Base-by-base conservation (phyloP, 1,284 basidiomycete species). In the Heliocybe sulcata region DNA sequence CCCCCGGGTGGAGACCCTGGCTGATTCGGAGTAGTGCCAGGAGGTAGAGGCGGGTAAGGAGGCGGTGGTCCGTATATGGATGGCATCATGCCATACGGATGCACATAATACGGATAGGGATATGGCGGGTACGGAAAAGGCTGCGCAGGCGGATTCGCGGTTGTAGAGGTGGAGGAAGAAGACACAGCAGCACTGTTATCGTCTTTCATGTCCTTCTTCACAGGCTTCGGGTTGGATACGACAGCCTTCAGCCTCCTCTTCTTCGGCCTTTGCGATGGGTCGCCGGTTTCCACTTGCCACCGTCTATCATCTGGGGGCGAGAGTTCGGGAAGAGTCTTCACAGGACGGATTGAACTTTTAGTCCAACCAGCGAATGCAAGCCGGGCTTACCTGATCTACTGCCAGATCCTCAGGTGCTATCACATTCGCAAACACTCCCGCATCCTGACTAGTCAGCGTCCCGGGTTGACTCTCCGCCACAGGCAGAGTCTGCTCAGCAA, bases 151-250 rank as follows among this genome's bases (percentile, higher is more conserved):
- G 56, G 59, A 25, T 59, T 20, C n/a, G 38, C 38, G 12, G 38
- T 3, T 42, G 64, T 1, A 59, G 57, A 6, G 57, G 61, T 12
- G 53, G 58, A 26, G 58, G 61, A 38, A 61, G 63, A 54, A 60
- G 61, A 56, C 2, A 59, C 54, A n/a, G 58, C 55, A 48, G 20
- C 12, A 49, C 10, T 22, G n/a, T 12, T 29, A 11, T 25, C 16
- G 10, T 49, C 10, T 6, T 16, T 26, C 6, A 22, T 25, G 11
- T 49, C 47, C n/a, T 25, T 49, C 16, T 25, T 16, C 11, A 12
- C 27, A 29, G 47, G 47, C 22, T 20, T 49, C 27, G 51, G 12
- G 26, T 35, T 52, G 20, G 26, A n/a, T 6, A 25, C 25, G 16
- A 52, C 20, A 9, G 51, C 51, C 20, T 31, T 52, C 26, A 12